A percentile compares a stretch with the other conserved stretches of the same genome.
Evolutionary conservation across 345 rosid genomes (phyloP).

Genomic region (Hypericum perforatum): DNA sequence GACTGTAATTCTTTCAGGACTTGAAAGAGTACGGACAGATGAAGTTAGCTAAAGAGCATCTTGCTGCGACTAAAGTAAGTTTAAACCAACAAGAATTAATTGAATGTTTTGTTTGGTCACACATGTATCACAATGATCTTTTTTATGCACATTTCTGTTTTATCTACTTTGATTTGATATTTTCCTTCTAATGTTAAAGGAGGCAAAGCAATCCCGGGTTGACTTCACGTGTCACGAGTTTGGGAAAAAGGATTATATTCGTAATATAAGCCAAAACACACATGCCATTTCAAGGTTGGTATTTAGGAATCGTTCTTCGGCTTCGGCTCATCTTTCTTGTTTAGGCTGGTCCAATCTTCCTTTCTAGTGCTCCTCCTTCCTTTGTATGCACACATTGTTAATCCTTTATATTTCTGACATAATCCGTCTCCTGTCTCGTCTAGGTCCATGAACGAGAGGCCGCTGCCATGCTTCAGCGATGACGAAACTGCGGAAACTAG

Average conservation of each 20-base stretch:
- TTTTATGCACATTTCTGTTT: background rate
- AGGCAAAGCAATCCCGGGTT: conserved; percentile 27
- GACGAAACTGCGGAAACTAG: conserved; percentile 59
- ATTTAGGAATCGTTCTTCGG: conserved; percentile 1
- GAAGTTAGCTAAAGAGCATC: conserved; percentile 23
- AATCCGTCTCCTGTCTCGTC: background rate
- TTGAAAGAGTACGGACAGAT: conserved; percentile 29
- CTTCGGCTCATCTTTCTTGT: background rate
- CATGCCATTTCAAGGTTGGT: conserved; percentile 41
- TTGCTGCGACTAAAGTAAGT: conserved; percentile 23
- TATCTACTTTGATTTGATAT: conserved; percentile 7
- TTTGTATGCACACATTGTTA: no score
- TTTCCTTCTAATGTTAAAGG: conserved; percentile 31
- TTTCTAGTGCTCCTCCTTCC: no score
- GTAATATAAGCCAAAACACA: conserved; percentile 20
- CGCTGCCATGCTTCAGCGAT: conserved; percentile 56
- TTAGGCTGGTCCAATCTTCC: no score
- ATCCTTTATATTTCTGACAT: no score
- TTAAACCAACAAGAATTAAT: conserved; percentile 25
- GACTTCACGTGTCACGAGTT: conserved; percentile 32
- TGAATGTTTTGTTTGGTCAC: conserved; percentile 27
- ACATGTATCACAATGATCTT: background rate
- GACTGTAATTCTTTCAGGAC: conserved; percentile 23
- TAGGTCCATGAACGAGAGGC: conserved; percentile 41
- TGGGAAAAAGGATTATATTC: conserved; percentile 30